These are phyloP conservation scores for Silene conica DNA, from an alignment of 148 eudicot genomes.

Conservation along the genomic window DNA sequence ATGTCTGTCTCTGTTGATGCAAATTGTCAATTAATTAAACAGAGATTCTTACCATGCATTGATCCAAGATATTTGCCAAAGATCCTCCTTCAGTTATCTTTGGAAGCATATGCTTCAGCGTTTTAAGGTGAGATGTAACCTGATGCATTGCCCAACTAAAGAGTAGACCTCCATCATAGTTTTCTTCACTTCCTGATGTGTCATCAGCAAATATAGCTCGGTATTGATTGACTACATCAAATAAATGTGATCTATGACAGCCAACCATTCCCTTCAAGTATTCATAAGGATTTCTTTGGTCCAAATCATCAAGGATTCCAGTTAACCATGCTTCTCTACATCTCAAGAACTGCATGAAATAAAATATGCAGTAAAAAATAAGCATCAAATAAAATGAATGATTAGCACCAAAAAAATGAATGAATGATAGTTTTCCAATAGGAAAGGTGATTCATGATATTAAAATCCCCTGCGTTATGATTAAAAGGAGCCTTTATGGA, in stretches of 20 bases:
- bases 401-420: no score
- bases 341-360: conserved; percentile 64
- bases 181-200: conserved; percentile 97
- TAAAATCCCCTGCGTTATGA: not conserved
- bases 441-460: not conserved
- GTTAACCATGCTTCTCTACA: conserved; percentile 96
- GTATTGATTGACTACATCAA: conserved; percentile 97
- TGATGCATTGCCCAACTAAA: conserved; percentile 99
- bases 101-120: conserved; percentile 84
- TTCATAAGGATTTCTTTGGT: conserved; percentile 92
- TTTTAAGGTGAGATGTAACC: conserved; percentile 70
- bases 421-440: not conserved
- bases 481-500: not conserved
- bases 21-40: not conserved
- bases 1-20: not conserved
- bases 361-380: conserved; percentile 13
- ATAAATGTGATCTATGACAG: conserved; percentile 81
- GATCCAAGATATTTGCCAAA: conserved; percentile 88
- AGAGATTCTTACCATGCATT: conserved; percentile 72
- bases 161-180: conserved; percentile 93
- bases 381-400: conserved; percentile 9
- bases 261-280: conserved; percentile 88
- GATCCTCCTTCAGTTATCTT: conserved; percentile 94
- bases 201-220: conserved; percentile 97
- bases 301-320: conserved; percentile 92